Evolutionary conservation across 192 early-diverging fungal species (phyloP).

Genomic region (Phlyctochytrium arcticum): DNA sequence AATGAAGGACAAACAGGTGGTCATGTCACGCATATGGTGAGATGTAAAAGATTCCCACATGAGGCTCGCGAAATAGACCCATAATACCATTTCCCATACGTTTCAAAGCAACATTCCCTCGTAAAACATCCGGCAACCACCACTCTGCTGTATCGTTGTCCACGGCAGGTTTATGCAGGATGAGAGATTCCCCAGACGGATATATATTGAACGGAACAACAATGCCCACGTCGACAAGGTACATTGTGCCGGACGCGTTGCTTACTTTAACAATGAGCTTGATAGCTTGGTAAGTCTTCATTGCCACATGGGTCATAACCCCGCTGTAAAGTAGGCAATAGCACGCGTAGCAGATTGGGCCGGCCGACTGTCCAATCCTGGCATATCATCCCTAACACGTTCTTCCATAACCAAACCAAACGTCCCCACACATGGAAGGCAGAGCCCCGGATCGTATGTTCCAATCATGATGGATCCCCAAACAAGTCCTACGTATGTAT

Average conservation of each 20-base stretch:
- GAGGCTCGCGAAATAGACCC: conserved; percentile 2
- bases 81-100: conserved; percentile 7
- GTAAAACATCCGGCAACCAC: conserved; percentile 6
- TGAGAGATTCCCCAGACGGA: not conserved
- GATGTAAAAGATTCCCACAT: conserved; percentile 8
- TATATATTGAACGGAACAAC: not conserved
- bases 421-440: not conserved
- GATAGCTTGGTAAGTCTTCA: not conserved
- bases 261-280: not conserved
- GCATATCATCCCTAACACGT: conserved; percentile 5
- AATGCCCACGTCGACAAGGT: not conserved
- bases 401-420: conserved; percentile 25
- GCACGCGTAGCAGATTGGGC: not conserved
- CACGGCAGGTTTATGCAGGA: not conserved
- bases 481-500: conserved; percentile 1
- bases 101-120: not conserved
- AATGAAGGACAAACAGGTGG: too few relatives aligned
- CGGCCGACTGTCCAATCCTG: not conserved
- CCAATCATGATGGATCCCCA: conserved; percentile 14
- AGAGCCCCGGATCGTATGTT: conserved; percentile 12
- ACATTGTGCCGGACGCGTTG: not conserved
- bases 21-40: not conserved
- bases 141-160: not conserved
- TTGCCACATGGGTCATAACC: conserved; percentile 5
- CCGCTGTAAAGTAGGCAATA: not conserved